Conservation (phyloP, 371 early-diverging fungal species). For the Mucor racemosus region DNA sequence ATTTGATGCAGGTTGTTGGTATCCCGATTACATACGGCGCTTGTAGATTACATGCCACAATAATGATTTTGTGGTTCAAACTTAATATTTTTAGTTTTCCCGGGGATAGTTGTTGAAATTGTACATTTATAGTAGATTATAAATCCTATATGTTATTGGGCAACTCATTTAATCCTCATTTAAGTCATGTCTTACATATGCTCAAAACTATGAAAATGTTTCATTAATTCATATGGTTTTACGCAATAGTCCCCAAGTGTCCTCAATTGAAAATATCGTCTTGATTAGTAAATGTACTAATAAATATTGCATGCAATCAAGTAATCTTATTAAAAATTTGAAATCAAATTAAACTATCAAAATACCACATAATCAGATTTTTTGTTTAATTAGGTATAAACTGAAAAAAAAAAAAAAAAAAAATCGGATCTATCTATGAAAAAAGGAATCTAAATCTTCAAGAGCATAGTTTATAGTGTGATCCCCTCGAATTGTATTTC, state of each 20-base stretch:
- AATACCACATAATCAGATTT: too few relatives aligned
- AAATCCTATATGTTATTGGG: not conserved
- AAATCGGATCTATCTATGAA: too few relatives aligned
- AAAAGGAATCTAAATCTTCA: too few relatives aligned
- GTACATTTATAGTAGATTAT: not conserved
- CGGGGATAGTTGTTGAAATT: not conserved
- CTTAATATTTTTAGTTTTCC: not conserved
- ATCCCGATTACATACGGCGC: not conserved
- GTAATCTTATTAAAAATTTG: too few relatives aligned
- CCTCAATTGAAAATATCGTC: too few relatives aligned
- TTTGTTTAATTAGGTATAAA: too few relatives aligned
- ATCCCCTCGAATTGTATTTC: conserved; percentile 20
- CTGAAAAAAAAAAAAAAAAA: too few relatives aligned
- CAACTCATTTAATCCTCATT: not conserved
- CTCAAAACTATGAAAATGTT: not conserved
- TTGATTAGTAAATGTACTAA: too few relatives aligned
- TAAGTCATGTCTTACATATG: not conserved
- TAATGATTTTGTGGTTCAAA: not conserved
- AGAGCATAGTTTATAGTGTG: not conserved
- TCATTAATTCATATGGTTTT: too few relatives aligned
- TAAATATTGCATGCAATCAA: too few relatives aligned
- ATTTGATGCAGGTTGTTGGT: not conserved
- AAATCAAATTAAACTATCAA: too few relatives aligned
- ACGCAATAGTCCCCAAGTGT: too few relatives aligned
- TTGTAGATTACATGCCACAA: not conserved